phyloP scores from a whole-genome alignment of 2,329 filamentous ascomycete genomes.

The Paraphoma sp. region DNA sequence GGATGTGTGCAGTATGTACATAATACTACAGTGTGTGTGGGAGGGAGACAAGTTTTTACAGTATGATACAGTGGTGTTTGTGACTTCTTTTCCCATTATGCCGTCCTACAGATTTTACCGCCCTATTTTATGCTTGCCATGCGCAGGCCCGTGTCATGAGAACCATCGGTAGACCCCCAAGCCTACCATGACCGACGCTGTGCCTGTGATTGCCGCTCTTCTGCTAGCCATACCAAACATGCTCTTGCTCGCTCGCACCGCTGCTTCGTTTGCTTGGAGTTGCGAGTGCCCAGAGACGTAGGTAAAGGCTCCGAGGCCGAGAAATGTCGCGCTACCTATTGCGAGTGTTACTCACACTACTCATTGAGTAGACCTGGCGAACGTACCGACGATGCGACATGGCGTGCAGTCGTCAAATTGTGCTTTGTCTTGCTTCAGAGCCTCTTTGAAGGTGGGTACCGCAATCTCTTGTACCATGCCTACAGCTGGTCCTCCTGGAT shows the following conservation, averaged over 20 bases:
- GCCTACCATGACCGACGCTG: constrained; percentile 50
- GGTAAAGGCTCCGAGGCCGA: constrained; percentile 55
- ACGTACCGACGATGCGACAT: constrained; percentile 73
- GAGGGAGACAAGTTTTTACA: not conserved
- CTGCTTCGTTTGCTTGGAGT: constrained; percentile 48
- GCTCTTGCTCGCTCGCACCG: constrained; percentile 50
- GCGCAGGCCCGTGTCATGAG: constrained; percentile 22
- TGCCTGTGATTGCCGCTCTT: constrained; percentile 49
- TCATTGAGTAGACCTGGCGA: too few relatives aligned
- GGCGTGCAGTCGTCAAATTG: constrained; percentile 68
- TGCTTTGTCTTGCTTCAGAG: constrained; percentile 40
- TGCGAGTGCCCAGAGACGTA: constrained; percentile 56
- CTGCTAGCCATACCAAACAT: constrained; percentile 51
- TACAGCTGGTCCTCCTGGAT: not conserved
- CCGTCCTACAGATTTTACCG: not conserved
- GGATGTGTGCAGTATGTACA: too few relatives aligned
- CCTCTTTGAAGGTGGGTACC: constrained; percentile 36
- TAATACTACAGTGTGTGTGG: not conserved
- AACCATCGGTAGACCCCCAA: constrained; percentile 53
- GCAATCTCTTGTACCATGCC: constrained; percentile 21
- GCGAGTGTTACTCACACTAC: too few relatives aligned
- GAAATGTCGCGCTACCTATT: constrained; percentile 53
- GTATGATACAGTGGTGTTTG: not conserved
- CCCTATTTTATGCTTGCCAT: too few relatives aligned
- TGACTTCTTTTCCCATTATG: not conserved